phyloP scores from a whole-genome alignment of 257 asterid genomes.

The Schizonepeta tenuifolia region DNA sequence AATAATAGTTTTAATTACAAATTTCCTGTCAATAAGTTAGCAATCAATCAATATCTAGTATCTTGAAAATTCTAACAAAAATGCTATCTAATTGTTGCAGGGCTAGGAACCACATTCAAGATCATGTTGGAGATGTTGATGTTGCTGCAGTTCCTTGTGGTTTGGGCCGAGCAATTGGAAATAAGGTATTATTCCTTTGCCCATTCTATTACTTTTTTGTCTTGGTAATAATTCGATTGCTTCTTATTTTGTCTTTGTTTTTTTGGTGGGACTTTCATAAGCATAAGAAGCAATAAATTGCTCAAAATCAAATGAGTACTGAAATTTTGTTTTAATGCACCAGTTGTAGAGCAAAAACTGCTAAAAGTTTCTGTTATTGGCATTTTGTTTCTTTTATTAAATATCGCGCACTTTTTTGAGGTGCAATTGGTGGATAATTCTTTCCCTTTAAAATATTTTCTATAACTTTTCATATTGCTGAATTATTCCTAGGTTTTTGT shows the following conservation, averaged over 20 bases:
- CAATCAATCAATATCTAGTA: background rate
- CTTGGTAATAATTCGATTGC: too few relatives aligned
- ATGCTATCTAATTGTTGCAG: slow-evolving; percentile 37
- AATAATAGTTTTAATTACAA: background rate
- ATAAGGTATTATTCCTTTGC: slow-evolving; percentile 67
- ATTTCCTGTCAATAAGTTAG: background rate
- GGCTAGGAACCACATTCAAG: slow-evolving; percentile 71
- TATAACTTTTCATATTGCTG: background rate
- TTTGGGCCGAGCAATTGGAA: slow-evolving; percentile 93
- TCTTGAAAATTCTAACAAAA: background rate
- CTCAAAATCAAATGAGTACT: background rate
- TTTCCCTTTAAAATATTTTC: slow-evolving; percentile 7
- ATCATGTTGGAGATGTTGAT: slow-evolving; percentile 89
- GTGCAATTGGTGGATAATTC: background rate
- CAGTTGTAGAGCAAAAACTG: background rate
- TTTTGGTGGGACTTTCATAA: slow-evolving; percentile 7
- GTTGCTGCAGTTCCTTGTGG: slow-evolving; percentile 99
- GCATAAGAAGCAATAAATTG: slow-evolving; percentile 5
- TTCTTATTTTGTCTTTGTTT: background rate
- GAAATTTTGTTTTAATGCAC: background rate
- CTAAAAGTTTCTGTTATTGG: background rate
- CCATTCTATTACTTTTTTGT: too few relatives aligned
- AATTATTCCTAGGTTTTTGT: slow-evolving; percentile 17
- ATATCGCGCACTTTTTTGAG: background rate
- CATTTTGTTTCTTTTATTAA: background rate